Evolutionary conservation across 495 filamentous ascomycete genomes (phyloP).

Genomic region (Neurospora discreta): DNA sequence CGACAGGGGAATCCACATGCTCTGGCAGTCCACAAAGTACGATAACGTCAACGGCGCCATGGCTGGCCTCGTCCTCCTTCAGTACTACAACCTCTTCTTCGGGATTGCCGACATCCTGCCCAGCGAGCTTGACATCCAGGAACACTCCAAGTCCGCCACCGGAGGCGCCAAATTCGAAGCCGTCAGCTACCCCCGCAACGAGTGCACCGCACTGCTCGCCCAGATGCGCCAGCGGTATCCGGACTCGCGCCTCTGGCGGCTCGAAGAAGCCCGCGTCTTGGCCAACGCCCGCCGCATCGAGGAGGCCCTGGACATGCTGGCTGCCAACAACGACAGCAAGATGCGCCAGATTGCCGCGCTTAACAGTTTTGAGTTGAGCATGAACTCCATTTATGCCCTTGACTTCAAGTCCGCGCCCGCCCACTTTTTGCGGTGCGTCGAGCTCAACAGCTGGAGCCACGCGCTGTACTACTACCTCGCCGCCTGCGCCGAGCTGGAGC

Average conservation of each 20-base stretch:
- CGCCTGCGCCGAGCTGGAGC: conserved; percentile 62
- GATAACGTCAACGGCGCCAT: conserved; percentile 86
- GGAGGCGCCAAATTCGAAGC: conserved; percentile 27
- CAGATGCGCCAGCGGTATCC: conserved; percentile 72
- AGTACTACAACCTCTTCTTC: conserved; percentile 78
- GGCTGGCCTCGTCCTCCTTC: conserved; percentile 67
- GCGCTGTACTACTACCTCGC: conserved; percentile 85
- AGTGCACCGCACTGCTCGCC: conserved; percentile 54
- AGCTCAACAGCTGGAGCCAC: conserved; percentile 85
- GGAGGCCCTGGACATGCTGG: conserved; percentile 55
- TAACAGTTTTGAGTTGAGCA: conserved; percentile 70
- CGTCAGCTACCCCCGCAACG: conserved; percentile 60
- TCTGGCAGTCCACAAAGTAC: conserved; percentile 87
- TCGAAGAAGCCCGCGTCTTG: conserved; percentile 80
- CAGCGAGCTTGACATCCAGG: conserved; percentile 39
- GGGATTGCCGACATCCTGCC: conserved; percentile 83
- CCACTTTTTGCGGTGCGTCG: conserved; percentile 66
- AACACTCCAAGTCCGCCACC: conserved; percentile 22
- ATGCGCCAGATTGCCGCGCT: conserved; percentile 79
- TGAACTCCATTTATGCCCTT: conserved; percentile 71
- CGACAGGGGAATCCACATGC: conserved; percentile 67
- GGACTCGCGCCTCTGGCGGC: conserved; percentile 71
- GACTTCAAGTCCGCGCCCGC: conserved; percentile 58
- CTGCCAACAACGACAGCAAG: conserved; percentile 46
- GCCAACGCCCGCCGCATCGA: conserved; percentile 55